Conservation (phyloP, 805 yeast genomes). For the Teunomyces funiuensis region DNA sequence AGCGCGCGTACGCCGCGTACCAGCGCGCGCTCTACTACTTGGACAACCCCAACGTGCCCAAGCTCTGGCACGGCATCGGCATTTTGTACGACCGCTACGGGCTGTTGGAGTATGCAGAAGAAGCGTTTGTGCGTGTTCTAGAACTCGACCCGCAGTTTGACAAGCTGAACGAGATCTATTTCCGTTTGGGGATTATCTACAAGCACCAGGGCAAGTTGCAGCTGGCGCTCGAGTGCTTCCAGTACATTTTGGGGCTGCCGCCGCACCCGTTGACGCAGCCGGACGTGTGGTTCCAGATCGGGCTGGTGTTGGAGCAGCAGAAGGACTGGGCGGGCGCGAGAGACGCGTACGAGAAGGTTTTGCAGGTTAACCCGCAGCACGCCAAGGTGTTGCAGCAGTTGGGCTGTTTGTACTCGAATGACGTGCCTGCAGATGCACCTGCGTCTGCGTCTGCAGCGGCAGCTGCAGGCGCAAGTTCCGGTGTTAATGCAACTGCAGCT, state of each 20-base stretch:
- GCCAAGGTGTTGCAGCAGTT: slow-evolving; percentile 94
- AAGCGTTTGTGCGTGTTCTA: slow-evolving; percentile 93
- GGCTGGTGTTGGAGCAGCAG: slow-evolving; percentile 91
- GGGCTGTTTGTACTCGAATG: slow-evolving; percentile 88
- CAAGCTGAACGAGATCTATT: slow-evolving; percentile 93
- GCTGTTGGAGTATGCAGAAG: slow-evolving; percentile 95
- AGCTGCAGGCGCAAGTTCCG: slow-evolving; percentile 10
- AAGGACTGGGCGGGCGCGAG: slow-evolving; percentile 88
- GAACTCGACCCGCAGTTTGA: slow-evolving; percentile 96
- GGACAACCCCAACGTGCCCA: slow-evolving; percentile 92
- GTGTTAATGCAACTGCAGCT: slow-evolving; percentile 21
- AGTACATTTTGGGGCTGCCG: slow-evolving; percentile 85
- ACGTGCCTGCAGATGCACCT: slow-evolving; percentile 27
- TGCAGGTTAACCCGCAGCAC: slow-evolving; percentile 87
- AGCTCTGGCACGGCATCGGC: slow-evolving; percentile 98
- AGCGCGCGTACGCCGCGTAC: slow-evolving; percentile 92
- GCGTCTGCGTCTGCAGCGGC: not conserved
- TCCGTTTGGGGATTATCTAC: slow-evolving; percentile 93
- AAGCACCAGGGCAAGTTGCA: slow-evolving; percentile 88
- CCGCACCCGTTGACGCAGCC: slow-evolving; percentile 95
- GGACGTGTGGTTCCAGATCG: slow-evolving; percentile 98
- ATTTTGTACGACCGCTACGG: slow-evolving; percentile 95
- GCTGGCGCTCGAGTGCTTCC: slow-evolving; percentile 91
- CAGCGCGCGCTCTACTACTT: slow-evolving; percentile 92
- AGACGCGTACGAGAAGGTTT: slow-evolving; percentile 92